Evolutionary conservation across 305 asterid genomes (phyloP), one percentile per base, ranked within the genome.

Genomic region (Salvia sclarea): DNA sequence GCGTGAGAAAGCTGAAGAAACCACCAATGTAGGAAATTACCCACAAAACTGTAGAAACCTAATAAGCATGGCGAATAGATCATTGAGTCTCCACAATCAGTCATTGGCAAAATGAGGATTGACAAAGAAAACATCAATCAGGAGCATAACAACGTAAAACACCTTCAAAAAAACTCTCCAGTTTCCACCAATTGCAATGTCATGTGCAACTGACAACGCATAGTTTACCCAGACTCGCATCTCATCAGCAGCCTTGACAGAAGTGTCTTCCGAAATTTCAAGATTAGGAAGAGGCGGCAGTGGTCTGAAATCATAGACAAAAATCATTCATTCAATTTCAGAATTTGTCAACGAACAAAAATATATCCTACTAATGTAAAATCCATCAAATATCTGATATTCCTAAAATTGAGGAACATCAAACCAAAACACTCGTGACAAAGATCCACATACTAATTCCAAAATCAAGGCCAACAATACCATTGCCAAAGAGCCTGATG

Each of bases 231-330:
- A 85, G 10, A 84, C 86, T 72, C 85, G 85, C 76, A 85, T 58
- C 77, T 79, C 81, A 71, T 87, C 96, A 78, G 93, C 93, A 75
- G 86, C 89, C 76, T 72, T 78, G 28, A 80, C 21, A 65, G 80
- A 85, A 72, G 75, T 63, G 78, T 84, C 95, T 80, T 91, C 96
- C 4, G 89, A 77, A 70, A 91, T 77, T 65, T 81, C 89, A 75
- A 91, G 82, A 78, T 82, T 82, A 65, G 96, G 96, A 47, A 91
- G 84, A 37, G 98, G 98, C 31, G 98, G 98, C 62, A 91, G 82
- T 70, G 98, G 96, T 76, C 98, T 91, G 72, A 41, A 59, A 76
- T 68, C 47, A 77, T 22, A 73, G 6, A 48, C 71, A 69, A 5
- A 24, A 52, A 48, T 66, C 55, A 74, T 48, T 61, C 70, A 73